A percentile compares a stretch with the other conserved stretches of the same genome.
These are phyloP conservation scores for Epithele typhae DNA, from an alignment of 768 basidiomycete species.

Conservation along the genomic window DNA sequence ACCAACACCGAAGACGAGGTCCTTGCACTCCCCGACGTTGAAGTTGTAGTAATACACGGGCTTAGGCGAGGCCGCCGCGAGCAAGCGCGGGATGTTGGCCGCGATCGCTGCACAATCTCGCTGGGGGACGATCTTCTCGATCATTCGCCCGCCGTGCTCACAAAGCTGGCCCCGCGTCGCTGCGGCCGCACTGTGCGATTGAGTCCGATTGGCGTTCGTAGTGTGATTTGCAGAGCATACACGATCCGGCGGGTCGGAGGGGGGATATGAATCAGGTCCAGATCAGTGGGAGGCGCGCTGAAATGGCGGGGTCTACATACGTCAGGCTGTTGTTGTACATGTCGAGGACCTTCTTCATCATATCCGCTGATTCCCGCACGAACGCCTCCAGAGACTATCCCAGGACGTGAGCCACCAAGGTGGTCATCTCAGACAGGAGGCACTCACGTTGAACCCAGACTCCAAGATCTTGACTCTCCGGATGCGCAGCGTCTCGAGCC, in stretches of 20 bases:
- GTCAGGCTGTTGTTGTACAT: constrained; percentile 79
- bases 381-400: constrained; percentile 77
- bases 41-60: constrained; percentile 74
- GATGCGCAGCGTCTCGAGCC: constrained; percentile 87
- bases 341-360: constrained; percentile 59
- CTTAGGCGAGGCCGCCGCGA: constrained; percentile 64
- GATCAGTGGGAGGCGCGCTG: no score
- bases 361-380: constrained; percentile 62
- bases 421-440: not conserved
- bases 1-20: constrained; percentile 86
- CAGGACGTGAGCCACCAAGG: not conserved
- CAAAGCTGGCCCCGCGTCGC: constrained; percentile 74
- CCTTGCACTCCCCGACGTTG: constrained; percentile 79
- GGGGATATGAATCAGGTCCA: not conserved
- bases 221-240: not conserved
- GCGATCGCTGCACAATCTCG: constrained; percentile 61
- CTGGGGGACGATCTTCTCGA: constrained; percentile 66
- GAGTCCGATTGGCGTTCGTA: not conserved
- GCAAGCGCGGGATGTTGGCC: constrained; percentile 52
- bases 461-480: constrained; percentile 79
- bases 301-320: constrained; percentile 35
- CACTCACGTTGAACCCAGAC: constrained; percentile 69
- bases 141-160: constrained; percentile 52
- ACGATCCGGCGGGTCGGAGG: not conserved
- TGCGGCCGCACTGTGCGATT: constrained; percentile 62